A percentile compares a stretch with the other conserved stretches of the same genome.
phyloP scores from a whole-genome alignment of 495 filamentous ascomycete species.

The Terfezia boudieri region DNA sequence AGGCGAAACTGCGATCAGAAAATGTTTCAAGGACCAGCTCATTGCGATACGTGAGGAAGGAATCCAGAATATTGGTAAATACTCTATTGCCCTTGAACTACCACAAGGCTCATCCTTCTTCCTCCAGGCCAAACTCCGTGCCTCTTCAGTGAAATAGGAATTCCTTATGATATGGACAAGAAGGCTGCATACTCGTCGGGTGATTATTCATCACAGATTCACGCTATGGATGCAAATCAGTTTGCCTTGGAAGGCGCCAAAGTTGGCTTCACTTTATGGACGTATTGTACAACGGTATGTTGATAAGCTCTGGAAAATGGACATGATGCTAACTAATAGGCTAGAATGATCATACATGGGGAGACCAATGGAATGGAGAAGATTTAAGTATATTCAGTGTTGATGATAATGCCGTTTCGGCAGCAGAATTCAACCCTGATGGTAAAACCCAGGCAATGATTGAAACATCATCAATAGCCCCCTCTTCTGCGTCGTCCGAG shows the following conservation, averaged over 20 bases:
- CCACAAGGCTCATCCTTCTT: not conserved
- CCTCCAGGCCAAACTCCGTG: conserved; percentile 53
- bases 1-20: conserved; percentile 85
- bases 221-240: conserved; percentile 93
- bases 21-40: conserved; percentile 84
- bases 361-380: conserved; percentile 94
- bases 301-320: not conserved
- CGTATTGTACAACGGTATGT: conserved; percentile 51
- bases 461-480: not conserved
- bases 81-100: not conserved
- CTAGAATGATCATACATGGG: conserved; percentile 69
- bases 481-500: not conserved
- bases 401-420: conserved; percentile 52
- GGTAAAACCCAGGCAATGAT: not conserved
- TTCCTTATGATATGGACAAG: conserved; percentile 97
- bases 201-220: conserved; percentile 77
- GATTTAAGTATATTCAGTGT: conserved; percentile 74
- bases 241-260: conserved; percentile 69
- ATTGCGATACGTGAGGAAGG: conserved; percentile 72
- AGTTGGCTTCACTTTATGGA: conserved; percentile 64
- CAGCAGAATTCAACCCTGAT: not conserved
- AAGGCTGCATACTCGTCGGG: conserved; percentile 91
- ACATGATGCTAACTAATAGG: not conserved
- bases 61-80: conserved; percentile 42
- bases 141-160: conserved; percentile 85